Evolutionary conservation across 495 filamentous ascomycete species (phyloP).

Genomic region (Friedmanniomyces simplex): DNA sequence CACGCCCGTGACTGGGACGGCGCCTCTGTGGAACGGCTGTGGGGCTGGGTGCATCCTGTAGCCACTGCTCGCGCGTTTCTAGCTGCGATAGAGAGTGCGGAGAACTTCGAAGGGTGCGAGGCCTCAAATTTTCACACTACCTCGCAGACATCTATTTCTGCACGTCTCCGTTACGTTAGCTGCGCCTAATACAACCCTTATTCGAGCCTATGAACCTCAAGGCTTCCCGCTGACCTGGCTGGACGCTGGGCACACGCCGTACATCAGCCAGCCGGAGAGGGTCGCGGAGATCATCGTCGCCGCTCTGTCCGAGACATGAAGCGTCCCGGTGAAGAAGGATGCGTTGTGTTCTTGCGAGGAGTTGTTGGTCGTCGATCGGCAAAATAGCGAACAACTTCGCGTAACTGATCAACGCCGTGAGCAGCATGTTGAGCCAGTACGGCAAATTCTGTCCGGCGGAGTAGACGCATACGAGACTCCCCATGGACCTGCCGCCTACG

Average conservation of each 20-base stretch:
- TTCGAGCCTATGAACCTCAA: too few relatives aligned
- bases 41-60: conserved; percentile 9
- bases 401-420: conserved; percentile 17
- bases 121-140: neutral
- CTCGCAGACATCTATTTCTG: too few relatives aligned
- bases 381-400: conserved; percentile 3
- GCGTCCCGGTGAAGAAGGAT: too few relatives aligned
- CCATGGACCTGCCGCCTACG: conserved; percentile 28
- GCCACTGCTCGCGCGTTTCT: conserved; percentile 6
- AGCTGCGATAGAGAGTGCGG: neutral
- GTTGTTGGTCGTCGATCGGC: too few relatives aligned
- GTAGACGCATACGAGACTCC: conserved; percentile 21
- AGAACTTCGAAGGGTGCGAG: neutral
- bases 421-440: conserved; percentile 24
- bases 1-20: conserved; percentile 6
- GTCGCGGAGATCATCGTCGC: too few relatives aligned
- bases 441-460: conserved; percentile 11
- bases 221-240: too few relatives aligned
- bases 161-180: too few relatives aligned
- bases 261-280: too few relatives aligned
- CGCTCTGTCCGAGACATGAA: too few relatives aligned
- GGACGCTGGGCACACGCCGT: too few relatives aligned
- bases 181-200: too few relatives aligned
- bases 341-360: too few relatives aligned
- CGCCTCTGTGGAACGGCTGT: conserved; percentile 2